Evolutionary conservation across 306 rosid species (phyloP), one percentile per base, ranked within the genome.

Genomic region (Quercus wislizeni): DNA sequence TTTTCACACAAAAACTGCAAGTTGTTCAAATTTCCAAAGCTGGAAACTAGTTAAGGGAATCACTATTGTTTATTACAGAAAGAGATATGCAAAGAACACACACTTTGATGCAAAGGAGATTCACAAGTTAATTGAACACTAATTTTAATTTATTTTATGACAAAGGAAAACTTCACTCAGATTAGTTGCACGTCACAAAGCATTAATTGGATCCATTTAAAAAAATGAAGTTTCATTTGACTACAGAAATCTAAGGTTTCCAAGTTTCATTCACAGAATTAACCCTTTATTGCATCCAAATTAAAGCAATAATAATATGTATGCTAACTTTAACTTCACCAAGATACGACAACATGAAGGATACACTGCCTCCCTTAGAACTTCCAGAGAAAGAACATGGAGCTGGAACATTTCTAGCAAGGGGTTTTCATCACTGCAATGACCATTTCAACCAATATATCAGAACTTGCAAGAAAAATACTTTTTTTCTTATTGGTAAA

Each of bases 361-460:
- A 95, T 95, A 95, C 99, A 93, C 94, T 14, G 99, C 99, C 83
- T 91, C 98, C 88, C 89, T 90, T 79, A 95, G 90, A 69, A 95
- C 99, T 79, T 89, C 97, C 80, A 95, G 86, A 73, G 97, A 85
- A 77, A 92, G 90, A 84, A 90, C 86, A 79, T 95, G 99, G 71
- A 92, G 96, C 81, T 81, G 92, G 83, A 95, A 85, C 69, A 80
- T 74, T 61, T 88, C 87, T 74, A 87, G 83, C 80, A 90, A 76
- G 51, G 85, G 84, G 46, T 86, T 89, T 81, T 90, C 89, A 65
- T 82, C 92, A 87, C 99, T 95, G 97, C 85, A 81, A 83, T 68
- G 64, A 80, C 61, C 59, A 83, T 25, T 71, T 49, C 74, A 67
- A 75, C 46, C 71, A 83, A 80, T 17, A 67, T 55, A 76, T 87